phyloP scores from a whole-genome alignment of 495 filamentous ascomycete species.

The Neurospora africana region DNA sequence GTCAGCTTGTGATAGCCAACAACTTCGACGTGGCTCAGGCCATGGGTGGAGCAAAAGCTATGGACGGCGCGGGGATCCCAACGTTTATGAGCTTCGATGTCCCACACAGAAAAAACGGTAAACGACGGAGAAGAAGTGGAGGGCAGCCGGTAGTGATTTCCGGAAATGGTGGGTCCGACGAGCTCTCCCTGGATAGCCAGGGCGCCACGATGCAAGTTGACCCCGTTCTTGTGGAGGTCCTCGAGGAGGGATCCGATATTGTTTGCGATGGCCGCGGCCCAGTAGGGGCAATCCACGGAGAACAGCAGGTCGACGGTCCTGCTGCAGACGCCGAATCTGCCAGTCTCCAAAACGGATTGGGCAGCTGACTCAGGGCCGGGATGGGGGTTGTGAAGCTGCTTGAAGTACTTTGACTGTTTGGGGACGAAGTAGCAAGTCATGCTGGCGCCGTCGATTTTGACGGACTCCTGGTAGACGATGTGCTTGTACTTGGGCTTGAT shows the following conservation, averaged over 20 bases:
- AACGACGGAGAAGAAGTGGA: constrained; percentile 4
- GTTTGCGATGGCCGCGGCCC: constrained; percentile 4
- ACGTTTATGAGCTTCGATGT: constrained; percentile 7
- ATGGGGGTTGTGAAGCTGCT: neutral
- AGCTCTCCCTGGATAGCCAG: constrained; percentile 23
- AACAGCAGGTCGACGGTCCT: constrained; percentile 7
- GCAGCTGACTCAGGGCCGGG: neutral
- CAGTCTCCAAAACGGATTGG: constrained; percentile 1
- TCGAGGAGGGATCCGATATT: neutral
- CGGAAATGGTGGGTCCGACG: constrained; percentile 11
- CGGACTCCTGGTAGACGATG: constrained; percentile 12
- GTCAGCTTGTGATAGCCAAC: constrained; percentile 12
- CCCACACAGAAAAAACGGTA: constrained; percentile 12
- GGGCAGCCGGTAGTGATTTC: constrained; percentile 13
- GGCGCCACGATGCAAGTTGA: neutral
- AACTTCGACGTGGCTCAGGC: constrained; percentile 18
- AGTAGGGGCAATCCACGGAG: neutral
- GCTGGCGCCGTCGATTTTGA: constrained; percentile 18
- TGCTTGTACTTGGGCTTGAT: constrained; percentile 12
- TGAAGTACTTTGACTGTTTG: neutral
- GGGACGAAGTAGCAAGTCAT: constrained; percentile 19
- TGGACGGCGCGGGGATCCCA: constrained; percentile 7
- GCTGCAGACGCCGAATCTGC: constrained; percentile 21
- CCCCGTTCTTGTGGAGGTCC: constrained; percentile 1
- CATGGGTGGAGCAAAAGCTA: constrained; percentile 1